A percentile compares a stretch with the other conserved stretches of the same genome.
Conservation (phyloP, 805 yeast species). For the Sugiyamaella marilandica region DNA sequence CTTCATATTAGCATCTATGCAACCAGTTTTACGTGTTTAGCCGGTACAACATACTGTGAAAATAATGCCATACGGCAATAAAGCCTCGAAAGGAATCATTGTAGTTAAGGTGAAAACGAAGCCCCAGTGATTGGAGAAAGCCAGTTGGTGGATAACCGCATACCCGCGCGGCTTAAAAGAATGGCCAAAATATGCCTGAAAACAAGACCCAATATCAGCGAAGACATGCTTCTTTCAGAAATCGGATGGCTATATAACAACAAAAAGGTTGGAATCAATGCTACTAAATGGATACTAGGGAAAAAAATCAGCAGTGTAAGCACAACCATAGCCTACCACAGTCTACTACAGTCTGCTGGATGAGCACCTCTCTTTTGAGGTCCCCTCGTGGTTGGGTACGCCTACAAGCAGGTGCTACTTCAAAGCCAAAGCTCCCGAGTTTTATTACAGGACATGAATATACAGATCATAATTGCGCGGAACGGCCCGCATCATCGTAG, state of each 20-base stretch:
- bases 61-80: constrained; percentile 58
- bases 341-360: too few species aligned
- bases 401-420: too few species aligned
- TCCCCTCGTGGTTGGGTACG: too few species aligned
- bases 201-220: not conserved
- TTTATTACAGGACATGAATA: constrained; percentile 3
- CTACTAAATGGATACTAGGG: too few species aligned
- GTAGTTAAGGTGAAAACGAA: constrained; percentile 1
- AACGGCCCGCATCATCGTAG: not conserved
- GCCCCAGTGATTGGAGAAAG: not conserved
- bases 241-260: too few species aligned
- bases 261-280: too few species aligned
- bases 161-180: not conserved
- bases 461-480: not conserved
- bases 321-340: too few species aligned
- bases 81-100: constrained; percentile 62
- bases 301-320: too few species aligned
- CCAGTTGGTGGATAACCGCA: not conserved
- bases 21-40: too few species aligned
- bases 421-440: not conserved
- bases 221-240: too few species aligned
- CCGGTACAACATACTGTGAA: constrained; percentile 38
- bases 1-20: constrained; percentile 21
- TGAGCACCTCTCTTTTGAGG: too few species aligned
- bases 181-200: not conserved